Base-by-base conservation (phyloP, 306 rosid species). In the Fragaria iinumae region DNA sequence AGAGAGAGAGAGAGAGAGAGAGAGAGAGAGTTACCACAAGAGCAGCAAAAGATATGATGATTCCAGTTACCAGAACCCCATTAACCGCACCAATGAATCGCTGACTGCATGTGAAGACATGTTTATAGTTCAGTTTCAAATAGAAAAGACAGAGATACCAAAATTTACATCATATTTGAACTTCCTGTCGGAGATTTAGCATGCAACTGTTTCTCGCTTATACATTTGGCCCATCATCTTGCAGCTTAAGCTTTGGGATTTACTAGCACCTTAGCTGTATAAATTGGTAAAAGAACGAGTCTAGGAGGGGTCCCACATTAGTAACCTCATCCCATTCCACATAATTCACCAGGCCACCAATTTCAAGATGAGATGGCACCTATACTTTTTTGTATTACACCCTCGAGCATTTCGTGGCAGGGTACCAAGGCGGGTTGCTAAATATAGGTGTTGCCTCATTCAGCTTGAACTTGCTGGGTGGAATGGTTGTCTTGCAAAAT, bases 81-180 rank as follows among this genome's bases (percentile, higher is more conserved):
- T 89, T 90, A 80, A 87, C 71, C 4, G 93, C 91, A 69, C 97
- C 97, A 60, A 90, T 80, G 25, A 89, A 78, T 23, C 92, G 91
- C 83, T 87, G 96, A 90, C 97, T 92, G 82, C 89, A 86, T 36
- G 78, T 68, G 38, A 81, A 81, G 72, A 83, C 36, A 77, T 76
- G 67, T 67, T 69, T 69, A 67, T 11, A 47, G 69, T 73, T 72
- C 83, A 52, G 73, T 63, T 41, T 27, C 60, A 71, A 65, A 59
- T 2, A 1, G 32, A 34, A 34, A 4, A 71, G 38, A 71, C 0
- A 9, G 3, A 9, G 3, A 13, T 11, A 53, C 62, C 62, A 11
- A 9, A 12, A 72, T 11, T 2, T 13, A 4, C 41, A 25, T 49
- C 75, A 32, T 32, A 10, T 49, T 25, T 50, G 16, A 2, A 47